phyloP scores from a whole-genome alignment of 164 flowering plant species.

The Cinnamomum chago region DNA sequence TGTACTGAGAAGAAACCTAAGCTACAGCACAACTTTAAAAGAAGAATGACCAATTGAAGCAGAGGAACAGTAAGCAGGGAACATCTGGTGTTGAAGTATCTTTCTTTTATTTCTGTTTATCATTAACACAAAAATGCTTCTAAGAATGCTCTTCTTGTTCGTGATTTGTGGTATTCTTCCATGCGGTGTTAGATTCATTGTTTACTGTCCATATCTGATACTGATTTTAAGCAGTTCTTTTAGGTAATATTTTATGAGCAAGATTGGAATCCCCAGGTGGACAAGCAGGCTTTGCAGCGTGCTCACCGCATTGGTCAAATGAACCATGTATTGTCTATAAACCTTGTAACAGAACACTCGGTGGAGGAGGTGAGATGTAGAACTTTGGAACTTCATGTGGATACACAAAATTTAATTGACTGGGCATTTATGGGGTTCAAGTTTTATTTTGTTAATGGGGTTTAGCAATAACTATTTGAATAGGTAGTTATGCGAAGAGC shows the following conservation, averaged over 20 bases:
- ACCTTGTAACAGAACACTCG: slow-evolving; percentile 55
- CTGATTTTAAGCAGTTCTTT: slow-evolving; percentile 6
- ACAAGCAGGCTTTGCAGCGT: slow-evolving; percentile 93
- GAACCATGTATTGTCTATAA: slow-evolving; percentile 76
- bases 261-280: slow-evolving; percentile 99
- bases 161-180: too few relatives aligned
- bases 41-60: too few relatives aligned
- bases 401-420: too few relatives aligned
- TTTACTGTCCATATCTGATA: neutral
- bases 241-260: slow-evolving; percentile 98
- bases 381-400: neutral
- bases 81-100: too few relatives aligned
- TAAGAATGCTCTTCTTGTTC: too few relatives aligned
- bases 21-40: too few relatives aligned
- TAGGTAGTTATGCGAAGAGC: slow-evolving; percentile 90
- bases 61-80: too few relatives aligned
- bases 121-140: too few relatives aligned
- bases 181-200: neutral
- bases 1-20: too few relatives aligned
- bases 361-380: slow-evolving; percentile 69
- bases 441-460: too few relatives aligned
- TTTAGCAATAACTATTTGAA: neutral
- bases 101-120: too few relatives aligned
- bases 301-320: slow-evolving; percentile 90
- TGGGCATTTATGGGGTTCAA: too few relatives aligned